These are phyloP conservation scores for Crepidotus variabilis DNA, from an alignment of 768 basidiomycete genomes.

Conservation along the genomic window DNA sequence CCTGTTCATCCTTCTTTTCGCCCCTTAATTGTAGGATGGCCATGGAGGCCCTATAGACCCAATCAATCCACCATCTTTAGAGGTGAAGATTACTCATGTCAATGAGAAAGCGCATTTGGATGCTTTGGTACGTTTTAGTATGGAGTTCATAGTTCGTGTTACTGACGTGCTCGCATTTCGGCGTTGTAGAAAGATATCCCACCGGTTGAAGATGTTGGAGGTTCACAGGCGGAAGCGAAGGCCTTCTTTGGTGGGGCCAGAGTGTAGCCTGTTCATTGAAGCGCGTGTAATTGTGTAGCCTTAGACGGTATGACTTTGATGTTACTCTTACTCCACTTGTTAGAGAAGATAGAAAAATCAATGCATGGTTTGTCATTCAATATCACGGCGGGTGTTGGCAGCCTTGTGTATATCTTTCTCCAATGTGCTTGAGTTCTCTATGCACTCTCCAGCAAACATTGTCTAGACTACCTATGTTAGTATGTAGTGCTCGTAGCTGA, in stretches of 20 bases:
- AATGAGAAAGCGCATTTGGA: neutral
- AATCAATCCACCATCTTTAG: conserved; percentile 23
- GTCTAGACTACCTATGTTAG: too few relatives aligned
- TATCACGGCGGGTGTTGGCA: too few relatives aligned
- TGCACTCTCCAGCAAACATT: too few relatives aligned
- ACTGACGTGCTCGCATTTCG: neutral
- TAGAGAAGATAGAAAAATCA: too few relatives aligned
- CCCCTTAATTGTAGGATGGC: conserved; percentile 18
- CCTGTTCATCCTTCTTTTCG: neutral
- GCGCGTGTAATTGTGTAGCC: too few relatives aligned
- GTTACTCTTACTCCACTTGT: too few relatives aligned
- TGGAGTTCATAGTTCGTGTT: neutral
- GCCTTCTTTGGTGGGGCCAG: neutral
- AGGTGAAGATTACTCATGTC: conserved; percentile 29
- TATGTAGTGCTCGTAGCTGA: too few relatives aligned
- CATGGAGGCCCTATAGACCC: conserved; percentile 20
- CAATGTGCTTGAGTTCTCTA: too few relatives aligned
- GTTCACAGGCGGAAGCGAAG: neutral
- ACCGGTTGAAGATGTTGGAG: neutral
- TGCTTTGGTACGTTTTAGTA: neutral
- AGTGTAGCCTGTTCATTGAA: neutral
- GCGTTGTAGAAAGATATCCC: neutral
- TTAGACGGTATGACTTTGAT: too few relatives aligned
- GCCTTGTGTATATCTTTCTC: too few relatives aligned
- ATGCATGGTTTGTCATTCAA: too few relatives aligned